Percentiles rank a stretch among this genome's conserved stretches.
Evolutionary conservation across 345 rosid genomes (phyloP).

Genomic region (sweet orange (Citrus sinensis)): DVS_A1.0 CM039163.1:47701501-47702000

Average conservation of each 20-base stretch:
- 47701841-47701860: background rate
- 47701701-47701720: slow-evolving; percentile 4
- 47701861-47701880: background rate
- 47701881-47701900: background rate
- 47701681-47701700: background rate
- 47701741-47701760: slow-evolving; percentile 10
- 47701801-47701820: background rate
- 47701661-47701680: background rate
- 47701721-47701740: background rate
- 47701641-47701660: slow-evolving; percentile 19
- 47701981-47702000: slow-evolving; percentile 5
- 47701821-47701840: background rate
- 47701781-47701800: too few species aligned
- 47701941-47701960: background rate
- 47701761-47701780: background rate
- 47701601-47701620: background rate
- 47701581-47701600: background rate
- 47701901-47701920: too few species aligned
- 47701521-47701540: too few species aligned
- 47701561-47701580: background rate
- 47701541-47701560: too few species aligned
- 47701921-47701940: background rate
- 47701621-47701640: slow-evolving; percentile 4
- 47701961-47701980: background rate
- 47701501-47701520: too few species aligned